Base-by-base conservation (phyloP, 2,329 filamentous ascomycete species). In the Ceratocystis cubensis region DNA sequence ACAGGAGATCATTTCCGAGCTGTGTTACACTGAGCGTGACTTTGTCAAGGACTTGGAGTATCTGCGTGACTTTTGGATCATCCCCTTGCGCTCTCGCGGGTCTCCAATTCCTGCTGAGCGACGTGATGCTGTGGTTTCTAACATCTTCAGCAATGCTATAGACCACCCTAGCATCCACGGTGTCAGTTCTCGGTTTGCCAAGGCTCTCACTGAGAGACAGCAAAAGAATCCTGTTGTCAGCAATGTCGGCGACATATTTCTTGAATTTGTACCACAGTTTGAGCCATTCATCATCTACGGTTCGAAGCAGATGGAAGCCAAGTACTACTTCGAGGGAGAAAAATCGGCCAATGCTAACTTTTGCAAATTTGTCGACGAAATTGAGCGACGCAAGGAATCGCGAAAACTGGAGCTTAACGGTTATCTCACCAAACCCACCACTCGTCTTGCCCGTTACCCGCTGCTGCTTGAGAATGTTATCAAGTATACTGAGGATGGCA, bases 31-130 rank as follows among this genome's bases (percentile, higher is more conserved):
- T 0, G 94, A 99, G 75, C 85, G 94, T 71, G 94, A 99, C 77
- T 99, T 99, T 72, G 94, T 99, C 74, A 99, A 99, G 79, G 94
- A 99, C 76, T 80, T 99, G 72, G 94, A 99, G 76, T 99, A 99
- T 74, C 80, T 99, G 37, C 86, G 94, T 69, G 94, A 99, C 78
- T 99, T 97, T 80, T 99, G 94, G 94, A 96, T 99, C 78, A 84
- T 94, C 71, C 94, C 94, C 8, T 78, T 99, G 67, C 86, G 91
- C 63, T 89, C 88, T 33, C 86, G 88, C 69, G 82, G 83, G 17
- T 96, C 93, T 3, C 93, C 92, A 0, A 95, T 99, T 70, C 93
- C 94, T 4, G 85, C 94, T 70, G 86, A 90, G 68, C 86, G 90
- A 67, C 86, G 91, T 69, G 93, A 96, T 70, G 89, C 88, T 72